phyloP scores from a whole-genome alignment of 1,284 basidiomycete genomes.

The Sparassis latifolia region DNA sequence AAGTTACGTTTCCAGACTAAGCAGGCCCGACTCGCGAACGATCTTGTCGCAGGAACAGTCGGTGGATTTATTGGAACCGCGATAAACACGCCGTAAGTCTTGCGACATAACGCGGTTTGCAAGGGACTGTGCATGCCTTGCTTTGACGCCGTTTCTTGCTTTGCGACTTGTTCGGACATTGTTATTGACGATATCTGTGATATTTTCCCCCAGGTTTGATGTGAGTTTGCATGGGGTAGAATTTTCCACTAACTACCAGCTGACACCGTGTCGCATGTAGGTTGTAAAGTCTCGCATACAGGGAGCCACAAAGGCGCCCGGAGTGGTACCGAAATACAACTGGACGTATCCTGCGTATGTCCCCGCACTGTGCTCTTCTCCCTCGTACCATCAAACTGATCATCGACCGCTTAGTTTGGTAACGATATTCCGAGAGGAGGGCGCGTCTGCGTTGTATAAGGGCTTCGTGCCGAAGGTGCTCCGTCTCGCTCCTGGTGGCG shows the following conservation, averaged over 20 bases:
- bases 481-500: conserved; percentile 89
- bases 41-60: conserved; percentile 85
- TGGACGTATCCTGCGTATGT: conserved; percentile 81
- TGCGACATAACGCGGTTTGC: background rate
- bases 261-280: conserved; percentile 26
- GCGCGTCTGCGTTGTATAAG: conserved; percentile 87
- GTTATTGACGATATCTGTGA: background rate
- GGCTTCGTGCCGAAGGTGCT: conserved; percentile 87
- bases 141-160: background rate
- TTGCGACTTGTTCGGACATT: background rate
- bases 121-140: background rate
- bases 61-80: conserved; percentile 88
- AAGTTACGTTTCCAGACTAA: conserved; percentile 41
- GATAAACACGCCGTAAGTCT: conserved; percentile 70
- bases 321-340: conserved; percentile 79
- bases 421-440: conserved; percentile 88
- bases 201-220: conserved; percentile 40
- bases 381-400: background rate
- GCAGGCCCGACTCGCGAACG: conserved; percentile 71
- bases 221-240: conserved; percentile 27
- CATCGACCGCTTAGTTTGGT: conserved; percentile 37
- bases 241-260: background rate
- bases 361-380: background rate
- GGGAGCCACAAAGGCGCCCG: conserved; percentile 60
- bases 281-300: conserved; percentile 97